Percentiles rank a stretch among this genome's conserved stretches.
Conservation (phyloP, 495 filamentous ascomycete species). For the Aspergillus baeticus region DNA sequence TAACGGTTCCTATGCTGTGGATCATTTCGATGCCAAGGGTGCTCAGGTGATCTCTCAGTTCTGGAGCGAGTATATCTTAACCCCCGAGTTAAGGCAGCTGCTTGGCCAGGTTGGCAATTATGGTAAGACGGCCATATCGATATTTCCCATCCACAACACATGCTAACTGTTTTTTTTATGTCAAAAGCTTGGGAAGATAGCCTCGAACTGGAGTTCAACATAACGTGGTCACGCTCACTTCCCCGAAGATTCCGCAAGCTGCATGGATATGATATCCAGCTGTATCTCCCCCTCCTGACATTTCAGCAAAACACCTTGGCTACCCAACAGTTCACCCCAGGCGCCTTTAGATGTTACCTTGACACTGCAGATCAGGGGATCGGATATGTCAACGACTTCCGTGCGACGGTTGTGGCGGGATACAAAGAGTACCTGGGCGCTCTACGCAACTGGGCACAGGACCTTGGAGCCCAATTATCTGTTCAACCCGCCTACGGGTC, state of each 20-base stretch:
- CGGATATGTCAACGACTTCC: slow-evolving; percentile 33
- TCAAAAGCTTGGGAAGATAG: slow-evolving; percentile 51
- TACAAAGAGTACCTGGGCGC: slow-evolving; percentile 36
- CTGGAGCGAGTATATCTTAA: slow-evolving; percentile 45
- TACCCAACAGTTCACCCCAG: slow-evolving; percentile 19
- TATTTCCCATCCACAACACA: background rate
- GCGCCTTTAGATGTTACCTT: slow-evolving; percentile 20
- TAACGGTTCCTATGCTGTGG: slow-evolving; percentile 49
- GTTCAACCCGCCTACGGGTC: slow-evolving; percentile 49
- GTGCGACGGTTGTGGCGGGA: slow-evolving; percentile 28
- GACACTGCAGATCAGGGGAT: slow-evolving; percentile 25
- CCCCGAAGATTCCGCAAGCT: slow-evolving; percentile 36
- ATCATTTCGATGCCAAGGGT: slow-evolving; percentile 47
- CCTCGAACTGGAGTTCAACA: slow-evolving; percentile 37
- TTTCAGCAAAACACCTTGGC: slow-evolving; percentile 28
- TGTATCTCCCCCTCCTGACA: slow-evolving; percentile 25
- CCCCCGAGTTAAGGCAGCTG: slow-evolving; percentile 26
- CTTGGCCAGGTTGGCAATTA: slow-evolving; percentile 41
- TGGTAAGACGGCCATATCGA: slow-evolving; percentile 21
- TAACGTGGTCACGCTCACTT: slow-evolving; percentile 46
- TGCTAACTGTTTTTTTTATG: background rate
- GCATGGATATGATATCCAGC: slow-evolving; percentile 28
- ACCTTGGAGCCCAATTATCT: slow-evolving; percentile 38
- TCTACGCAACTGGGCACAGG: slow-evolving; percentile 28
- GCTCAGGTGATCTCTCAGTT: slow-evolving; percentile 42